Evolutionary conservation across 192 early-diverging fungal genomes (phyloP), one percentile per base, ranked within the genome.

Genomic region (Coemansia javaensis): DNA sequence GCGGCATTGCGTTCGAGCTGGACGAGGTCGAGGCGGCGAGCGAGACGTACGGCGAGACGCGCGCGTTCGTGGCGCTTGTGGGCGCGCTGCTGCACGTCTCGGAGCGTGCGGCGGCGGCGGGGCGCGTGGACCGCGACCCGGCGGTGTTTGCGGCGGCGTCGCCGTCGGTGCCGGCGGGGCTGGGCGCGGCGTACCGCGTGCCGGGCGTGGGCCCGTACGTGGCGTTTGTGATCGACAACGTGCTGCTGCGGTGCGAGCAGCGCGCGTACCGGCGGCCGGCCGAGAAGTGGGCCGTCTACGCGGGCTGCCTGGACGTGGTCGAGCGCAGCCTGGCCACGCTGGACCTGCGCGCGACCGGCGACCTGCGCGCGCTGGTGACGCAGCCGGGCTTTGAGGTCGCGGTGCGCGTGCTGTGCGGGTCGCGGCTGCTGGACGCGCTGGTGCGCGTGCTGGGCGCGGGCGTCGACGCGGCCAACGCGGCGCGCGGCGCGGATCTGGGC

Each of bases 361-460:
- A n/a, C n/a, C 42, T 77, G 47, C 62, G 75, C 38, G 41, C 51
- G 23, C 47, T 86, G 51, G 63, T 77, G 1, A 68, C 80, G 14
- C 90, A 96, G 30, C 93, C 95, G 0, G 94, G 90, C 5, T 98
- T 87, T 51, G 86, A 90, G 42, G 68, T 98, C 21, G 55, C 87
- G 33, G 79, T 83, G 22, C 76, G 87, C 12, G 53, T 97, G 3
- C 59, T 98, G n/a, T 83, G 80, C 1, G 84, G 85, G 8, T 83
- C 85, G n/a, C 71, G 78, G 35, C 77, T 93, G 14, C 70, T 82
- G 18, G 75, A 79, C 16, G 68, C 75, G 23, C 53, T 98, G 5
- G 85, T 97, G 63, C 64, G 81, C 17, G 64, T 92, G 15, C 56
- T 89, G n/a, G 55, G 49, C 14, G 63, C 79, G 18, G 82, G 77